These are phyloP conservation scores for Boletus edulis DNA, from an alignment of 768 basidiomycete species.

Conservation along the genomic window DNA sequence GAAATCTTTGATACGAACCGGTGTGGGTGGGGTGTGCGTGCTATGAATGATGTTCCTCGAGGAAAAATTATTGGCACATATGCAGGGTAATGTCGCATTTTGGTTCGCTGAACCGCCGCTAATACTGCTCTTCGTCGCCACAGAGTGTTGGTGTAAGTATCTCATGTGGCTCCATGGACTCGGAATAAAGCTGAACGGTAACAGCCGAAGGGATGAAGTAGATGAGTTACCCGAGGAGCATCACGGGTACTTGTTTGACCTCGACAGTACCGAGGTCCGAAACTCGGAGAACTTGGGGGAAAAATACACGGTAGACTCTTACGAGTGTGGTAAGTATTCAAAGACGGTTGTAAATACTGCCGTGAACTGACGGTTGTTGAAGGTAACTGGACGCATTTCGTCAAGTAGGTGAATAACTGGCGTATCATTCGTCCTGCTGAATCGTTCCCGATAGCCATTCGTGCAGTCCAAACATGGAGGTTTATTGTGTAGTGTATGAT, in stretches of 20 bases:
- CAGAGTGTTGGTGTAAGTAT: slow-evolving; percentile 47
- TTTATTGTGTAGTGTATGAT: slow-evolving; percentile 63
- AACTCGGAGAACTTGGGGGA: slow-evolving; percentile 31
- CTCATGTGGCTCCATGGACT: not conserved
- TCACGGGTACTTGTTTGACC: slow-evolving; percentile 56
- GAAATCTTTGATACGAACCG: slow-evolving; percentile 63
- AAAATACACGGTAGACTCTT: slow-evolving; percentile 57
- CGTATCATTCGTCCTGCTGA: slow-evolving; percentile 1
- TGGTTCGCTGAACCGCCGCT: not conserved
- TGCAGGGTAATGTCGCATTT: slow-evolving; percentile 50
- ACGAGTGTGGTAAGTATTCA: slow-evolving; percentile 42
- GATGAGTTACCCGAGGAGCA: slow-evolving; percentile 34
- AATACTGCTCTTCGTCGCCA: slow-evolving; percentile 1
- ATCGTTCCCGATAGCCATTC: slow-evolving; percentile 52
- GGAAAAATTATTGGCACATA: slow-evolving; percentile 69
- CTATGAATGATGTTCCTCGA: slow-evolving; percentile 36
- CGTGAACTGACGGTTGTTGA: slow-evolving; percentile 5
- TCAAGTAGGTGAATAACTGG: slow-evolving; percentile 50
- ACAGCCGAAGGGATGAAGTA: slow-evolving; percentile 45
- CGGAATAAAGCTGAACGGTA: not conserved
- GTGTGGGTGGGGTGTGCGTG: slow-evolving; percentile 68
- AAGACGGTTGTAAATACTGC: not conserved
- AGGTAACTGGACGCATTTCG: slow-evolving; percentile 79
- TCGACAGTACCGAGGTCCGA: slow-evolving; percentile 53
- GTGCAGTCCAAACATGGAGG: slow-evolving; percentile 55